phyloP scores from a whole-genome alignment of 2,329 filamentous ascomycete genomes.

The Graphiopsis chlorocephala region DNA sequence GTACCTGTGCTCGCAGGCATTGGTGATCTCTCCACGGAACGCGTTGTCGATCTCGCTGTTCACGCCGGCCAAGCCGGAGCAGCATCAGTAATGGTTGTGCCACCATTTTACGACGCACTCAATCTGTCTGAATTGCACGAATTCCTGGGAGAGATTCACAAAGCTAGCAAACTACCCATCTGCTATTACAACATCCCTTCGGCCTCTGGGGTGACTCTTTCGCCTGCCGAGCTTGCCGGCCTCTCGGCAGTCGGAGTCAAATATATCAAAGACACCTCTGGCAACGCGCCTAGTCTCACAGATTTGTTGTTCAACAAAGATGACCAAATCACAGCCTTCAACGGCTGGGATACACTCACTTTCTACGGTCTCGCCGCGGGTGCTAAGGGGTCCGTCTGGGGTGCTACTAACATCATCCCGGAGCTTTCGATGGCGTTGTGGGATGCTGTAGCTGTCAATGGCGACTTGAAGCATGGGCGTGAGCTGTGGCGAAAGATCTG shows the following conservation, averaged over 20 bases:
- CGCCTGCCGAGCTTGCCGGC: slow-evolving; percentile 43
- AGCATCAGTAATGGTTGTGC: not conserved
- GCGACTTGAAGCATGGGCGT: slow-evolving; percentile 43
- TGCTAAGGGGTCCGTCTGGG: slow-evolving; percentile 51
- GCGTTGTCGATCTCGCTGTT: slow-evolving; percentile 41
- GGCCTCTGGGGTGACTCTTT: slow-evolving; percentile 44
- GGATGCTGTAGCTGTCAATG: slow-evolving; percentile 45
- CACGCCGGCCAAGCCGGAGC: slow-evolving; percentile 36
- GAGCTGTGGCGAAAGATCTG: slow-evolving; percentile 51
- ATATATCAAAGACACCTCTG: slow-evolving; percentile 54
- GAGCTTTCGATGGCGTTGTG: slow-evolving; percentile 50
- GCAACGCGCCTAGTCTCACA: slow-evolving; percentile 50
- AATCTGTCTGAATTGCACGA: slow-evolving; percentile 22
- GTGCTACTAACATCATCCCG: slow-evolving; percentile 51
- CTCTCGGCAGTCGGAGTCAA: slow-evolving; percentile 48
- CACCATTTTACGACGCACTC: not conserved
- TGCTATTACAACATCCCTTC: slow-evolving; percentile 54
- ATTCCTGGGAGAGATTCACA: slow-evolving; percentile 42
- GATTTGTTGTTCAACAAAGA: slow-evolving; percentile 47
- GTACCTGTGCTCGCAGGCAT: slow-evolving; percentile 46
- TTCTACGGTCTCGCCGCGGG: slow-evolving; percentile 53
- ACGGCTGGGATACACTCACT: slow-evolving; percentile 54
- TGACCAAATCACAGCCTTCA: slow-evolving; percentile 48
- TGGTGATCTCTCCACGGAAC: slow-evolving; percentile 44
- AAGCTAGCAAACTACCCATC: slow-evolving; percentile 43